Evolutionary conservation across 768 basidiomycete species (phyloP).

Genomic region (Kondoa subrosea): DNA sequence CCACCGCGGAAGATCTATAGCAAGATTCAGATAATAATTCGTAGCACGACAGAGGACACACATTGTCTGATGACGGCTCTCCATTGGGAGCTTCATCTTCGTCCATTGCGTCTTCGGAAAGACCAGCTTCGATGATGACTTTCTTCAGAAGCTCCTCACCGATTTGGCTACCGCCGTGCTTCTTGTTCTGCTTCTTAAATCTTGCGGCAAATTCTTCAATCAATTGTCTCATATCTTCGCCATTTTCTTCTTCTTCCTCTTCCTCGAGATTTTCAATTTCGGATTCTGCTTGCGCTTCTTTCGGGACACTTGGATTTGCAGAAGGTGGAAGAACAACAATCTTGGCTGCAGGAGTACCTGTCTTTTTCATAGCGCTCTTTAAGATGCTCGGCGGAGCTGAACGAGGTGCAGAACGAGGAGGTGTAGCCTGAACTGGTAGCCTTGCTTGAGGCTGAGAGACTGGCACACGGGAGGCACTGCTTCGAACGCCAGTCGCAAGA

Average conservation of each 20-base stretch:
- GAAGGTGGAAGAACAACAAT: too few relatives aligned
- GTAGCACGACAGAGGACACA: background rate
- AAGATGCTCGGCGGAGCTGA: background rate
- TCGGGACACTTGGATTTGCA: too few relatives aligned
- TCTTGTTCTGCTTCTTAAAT: background rate
- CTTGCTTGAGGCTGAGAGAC: too few relatives aligned
- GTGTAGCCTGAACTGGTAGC: too few relatives aligned
- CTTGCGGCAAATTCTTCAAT: background rate
- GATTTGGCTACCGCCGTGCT: background rate
- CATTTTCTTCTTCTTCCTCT: background rate
- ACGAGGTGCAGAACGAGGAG: background rate
- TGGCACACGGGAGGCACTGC: too few relatives aligned
- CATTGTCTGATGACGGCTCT: background rate
- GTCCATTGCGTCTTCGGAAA: background rate
- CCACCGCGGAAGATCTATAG: background rate
- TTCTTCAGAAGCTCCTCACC: background rate
- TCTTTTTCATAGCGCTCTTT: background rate
- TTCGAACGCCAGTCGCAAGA: too few relatives aligned
- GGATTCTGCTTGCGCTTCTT: too few relatives aligned
- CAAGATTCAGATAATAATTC: background rate
- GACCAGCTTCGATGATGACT: background rate
- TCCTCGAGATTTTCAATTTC: background rate
- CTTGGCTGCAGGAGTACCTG: background rate
- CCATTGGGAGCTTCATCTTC: background rate
- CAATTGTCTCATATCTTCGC: background rate